phyloP scores from a whole-genome alignment of 129 eudicot genomes.

The Flaveria robusta region DNA sequence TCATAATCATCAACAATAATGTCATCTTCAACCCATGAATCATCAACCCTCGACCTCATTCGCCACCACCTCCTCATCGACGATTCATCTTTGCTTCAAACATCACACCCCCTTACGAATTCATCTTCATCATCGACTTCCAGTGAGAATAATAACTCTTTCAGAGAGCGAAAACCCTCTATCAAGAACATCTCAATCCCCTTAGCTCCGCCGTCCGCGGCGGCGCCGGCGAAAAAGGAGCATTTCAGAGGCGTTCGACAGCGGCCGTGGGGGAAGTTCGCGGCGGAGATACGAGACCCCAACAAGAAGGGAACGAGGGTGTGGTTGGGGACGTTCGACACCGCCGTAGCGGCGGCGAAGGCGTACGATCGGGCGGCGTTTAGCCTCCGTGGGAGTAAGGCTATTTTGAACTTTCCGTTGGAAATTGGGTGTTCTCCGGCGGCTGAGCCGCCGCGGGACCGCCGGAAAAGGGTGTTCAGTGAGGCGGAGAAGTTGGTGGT shows the following conservation, averaged over 20 bases:
- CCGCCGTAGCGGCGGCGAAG: slow-evolving; percentile 39
- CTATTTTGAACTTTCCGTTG: slow-evolving; percentile 45
- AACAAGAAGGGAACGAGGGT: slow-evolving; percentile 44
- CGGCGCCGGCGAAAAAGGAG: not conserved
- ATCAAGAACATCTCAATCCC: slow-evolving; percentile 41
- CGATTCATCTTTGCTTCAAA: slow-evolving; percentile 25
- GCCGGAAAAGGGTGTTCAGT: slow-evolving; percentile 39
- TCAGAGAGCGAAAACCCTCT: slow-evolving; percentile 33
- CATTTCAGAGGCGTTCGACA: slow-evolving; percentile 50
- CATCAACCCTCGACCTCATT: slow-evolving; percentile 26
- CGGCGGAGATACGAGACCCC: slow-evolving; percentile 51
- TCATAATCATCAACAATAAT: not conserved
- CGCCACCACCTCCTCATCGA: slow-evolving; percentile 33
- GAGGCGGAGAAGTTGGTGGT: not conserved
- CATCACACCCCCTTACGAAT: slow-evolving; percentile 16
- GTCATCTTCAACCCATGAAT: not conserved
- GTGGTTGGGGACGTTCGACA: slow-evolving; percentile 52
- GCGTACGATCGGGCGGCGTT: slow-evolving; percentile 45
- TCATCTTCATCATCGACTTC: not conserved
- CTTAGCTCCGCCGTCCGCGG: not conserved
- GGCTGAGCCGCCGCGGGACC: not conserved
- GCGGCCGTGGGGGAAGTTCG: slow-evolving; percentile 50
- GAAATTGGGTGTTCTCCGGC: slow-evolving; percentile 9
- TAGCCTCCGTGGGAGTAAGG: slow-evolving; percentile 45
- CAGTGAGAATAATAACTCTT: not conserved